Evolutionary conservation across 805 yeast genomes (phyloP), one percentile per base, ranked within the genome.

Genomic region (Pichia pseudocactophila): DNA sequence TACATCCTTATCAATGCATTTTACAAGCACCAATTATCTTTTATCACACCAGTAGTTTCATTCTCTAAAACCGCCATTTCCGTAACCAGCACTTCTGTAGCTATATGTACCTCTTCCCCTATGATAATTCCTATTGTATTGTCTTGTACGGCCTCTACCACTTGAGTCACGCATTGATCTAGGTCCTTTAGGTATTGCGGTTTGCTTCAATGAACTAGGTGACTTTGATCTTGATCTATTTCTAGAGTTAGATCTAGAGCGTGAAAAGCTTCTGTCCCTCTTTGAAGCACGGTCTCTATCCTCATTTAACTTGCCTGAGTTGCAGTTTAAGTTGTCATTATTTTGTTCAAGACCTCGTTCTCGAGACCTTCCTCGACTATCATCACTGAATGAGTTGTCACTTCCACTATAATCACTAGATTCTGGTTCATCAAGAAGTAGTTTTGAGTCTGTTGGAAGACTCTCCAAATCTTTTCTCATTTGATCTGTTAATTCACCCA

Each of bases 401-500:
- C 31, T 28, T 4, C 11, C 31, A 28, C 31, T 27, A 1, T 32
- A 17, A 34, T 19, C 31, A n/a, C 8, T 9, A 27, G 26, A 17
- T 2, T n/a, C n/a, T n/a, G n/a, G n/a, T n/a, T 37, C 51, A 15
- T 47, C 48, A 33, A 43, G 48, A 33, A 50, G 54, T 2, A 36
- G 15, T 11, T 34, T 26, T 12, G 48, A 48, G 13, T 53, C 55
- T 3, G 53, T 41, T 19, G 61, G 59, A 20, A 59, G 33, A 13
- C 45, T 43, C 34, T 52, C 41, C 19, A 59, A 46, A 2, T 35
- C 39, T 4, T 66, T 71, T 62, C 97, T 74, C 94, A 89, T 82
- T 1, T 66, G 73, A 31, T 86, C 95, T 0, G 97, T 89, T 44
- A 90, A 58, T 2, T 73, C 70, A 36, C 97, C 97, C 38, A 90